A percentile compares a stretch with the other conserved stretches of the same genome.
Evolutionary conservation across 2,329 filamentous ascomycete genomes (phyloP).

Genomic region (Fusarium humuli): DNA sequence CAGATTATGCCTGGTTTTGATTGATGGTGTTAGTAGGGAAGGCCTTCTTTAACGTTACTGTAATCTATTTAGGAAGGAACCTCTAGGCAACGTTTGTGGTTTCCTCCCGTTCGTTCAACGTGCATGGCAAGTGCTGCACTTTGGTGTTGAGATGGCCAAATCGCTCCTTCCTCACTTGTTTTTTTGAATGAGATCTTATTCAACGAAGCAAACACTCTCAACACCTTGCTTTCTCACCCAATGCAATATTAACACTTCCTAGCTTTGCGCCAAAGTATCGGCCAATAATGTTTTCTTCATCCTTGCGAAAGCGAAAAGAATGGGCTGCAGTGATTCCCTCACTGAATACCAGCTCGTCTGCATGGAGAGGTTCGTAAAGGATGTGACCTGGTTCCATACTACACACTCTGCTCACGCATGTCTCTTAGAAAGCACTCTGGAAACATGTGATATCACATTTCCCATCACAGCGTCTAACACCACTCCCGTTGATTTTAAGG

Average conservation of each 20-base stretch:
- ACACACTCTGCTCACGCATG: conserved; percentile 9
- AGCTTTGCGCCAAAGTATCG: background rate
- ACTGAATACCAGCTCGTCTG: conserved; percentile 34
- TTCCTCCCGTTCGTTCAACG: background rate
- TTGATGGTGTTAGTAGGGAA: background rate
- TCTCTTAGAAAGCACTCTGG: conserved; percentile 55
- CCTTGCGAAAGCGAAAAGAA: conserved; percentile 52
- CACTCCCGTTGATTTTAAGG: conserved; percentile 47
- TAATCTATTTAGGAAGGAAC: background rate
- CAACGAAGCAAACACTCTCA: background rate
- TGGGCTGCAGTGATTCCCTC: conserved; percentile 51
- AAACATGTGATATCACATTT: conserved; percentile 61
- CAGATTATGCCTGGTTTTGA: background rate
- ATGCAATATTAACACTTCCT: background rate
- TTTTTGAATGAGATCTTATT: background rate
- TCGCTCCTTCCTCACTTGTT: background rate
- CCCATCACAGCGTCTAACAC: conserved; percentile 40
- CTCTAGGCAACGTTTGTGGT: background rate
- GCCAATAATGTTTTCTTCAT: conserved; percentile 54
- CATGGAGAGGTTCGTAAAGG: conserved; percentile 46
- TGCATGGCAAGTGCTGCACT: background rate
- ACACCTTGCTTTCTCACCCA: background rate
- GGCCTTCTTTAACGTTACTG: background rate
- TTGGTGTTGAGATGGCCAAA: background rate
- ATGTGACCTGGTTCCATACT: background rate